Evolutionary conservation across 495 filamentous ascomycete genomes (phyloP), one percentile per base, ranked within the genome.

Genomic region (Aspergillus cristatus): DNA sequence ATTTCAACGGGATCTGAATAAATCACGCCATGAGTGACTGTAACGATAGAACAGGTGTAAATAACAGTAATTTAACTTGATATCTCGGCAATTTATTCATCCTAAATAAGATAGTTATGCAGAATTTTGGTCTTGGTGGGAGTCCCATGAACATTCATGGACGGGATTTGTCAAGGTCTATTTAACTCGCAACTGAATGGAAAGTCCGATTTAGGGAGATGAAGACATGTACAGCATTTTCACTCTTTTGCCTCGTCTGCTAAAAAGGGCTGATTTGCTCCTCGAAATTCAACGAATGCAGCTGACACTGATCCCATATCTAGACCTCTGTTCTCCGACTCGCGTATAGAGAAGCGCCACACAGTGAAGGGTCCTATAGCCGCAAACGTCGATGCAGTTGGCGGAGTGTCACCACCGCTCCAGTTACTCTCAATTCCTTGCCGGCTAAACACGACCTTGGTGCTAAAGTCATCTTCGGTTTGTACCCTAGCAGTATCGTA

Each of bases 391-490:
- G 15, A 18, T 20, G 16, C 33, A 18, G 13, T 35, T n/a, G 33
- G 33, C 20, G 24, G 24, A 26, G 20, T 35, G 16, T 20, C 33
- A 35, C 33, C 33, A 18, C 16, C 20, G 20, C 33, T 35, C 16
- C 16, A 35, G 17, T 35, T 17, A 20, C 20, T 16, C 33, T 26
- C 24, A 26, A 26, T 6, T 26, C 24, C 24, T 26, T 26, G 24
- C 24, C 6, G 6, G 11, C 24, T 11, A 11, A 26, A 26, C 24
- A 26, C 24, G 24, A 26, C 24, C 6, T 11, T 26, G 24, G 24
- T 26, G 24, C 24, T 26, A 26, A 26, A 26, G 24, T 26, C 24
- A 26, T 26, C 24, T 26, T 6, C 6, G 6, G 24, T 26, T 6
- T 26, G 24, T 12, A 35, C 33, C 13, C 20, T 35, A 6, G 2